Conservation (phyloP, 768 basidiomycete genomes). For the Leccinum sublutescens region DNA sequence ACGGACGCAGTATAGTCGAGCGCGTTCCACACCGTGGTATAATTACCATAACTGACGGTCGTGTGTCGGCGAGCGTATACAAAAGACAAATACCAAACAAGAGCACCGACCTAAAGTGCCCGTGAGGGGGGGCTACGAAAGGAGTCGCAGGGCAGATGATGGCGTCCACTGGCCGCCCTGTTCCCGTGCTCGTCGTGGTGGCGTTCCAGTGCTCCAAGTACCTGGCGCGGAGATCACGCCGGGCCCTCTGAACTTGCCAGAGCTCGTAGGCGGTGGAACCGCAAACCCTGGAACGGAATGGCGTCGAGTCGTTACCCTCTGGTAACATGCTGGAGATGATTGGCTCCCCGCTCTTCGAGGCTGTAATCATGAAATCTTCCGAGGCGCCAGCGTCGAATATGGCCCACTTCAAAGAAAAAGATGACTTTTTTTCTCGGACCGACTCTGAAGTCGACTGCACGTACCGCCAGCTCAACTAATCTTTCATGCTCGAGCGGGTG, state of each 20-base stretch:
- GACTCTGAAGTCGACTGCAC: constrained; percentile 17
- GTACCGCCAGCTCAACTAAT: constrained; percentile 42
- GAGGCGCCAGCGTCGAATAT: constrained; percentile 49
- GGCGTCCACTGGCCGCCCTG: constrained; percentile 73
- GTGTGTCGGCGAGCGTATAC: neutral
- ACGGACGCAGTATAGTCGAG: constrained; percentile 63
- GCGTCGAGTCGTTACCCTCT: constrained; percentile 23
- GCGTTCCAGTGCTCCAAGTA: constrained; percentile 65
- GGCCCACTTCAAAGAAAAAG: constrained; percentile 24
- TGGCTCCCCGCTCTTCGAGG: constrained; percentile 51
- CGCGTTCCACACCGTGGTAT: constrained; percentile 65
- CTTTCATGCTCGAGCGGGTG: constrained; percentile 51
- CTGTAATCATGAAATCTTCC: constrained; percentile 44
- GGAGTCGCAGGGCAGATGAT: constrained; percentile 66
- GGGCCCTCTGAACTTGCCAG: constrained; percentile 64
- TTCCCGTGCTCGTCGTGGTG: constrained; percentile 51
- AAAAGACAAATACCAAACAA: neutral
- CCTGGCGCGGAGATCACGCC: constrained; percentile 46
- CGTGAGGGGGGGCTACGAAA: constrained; percentile 63
- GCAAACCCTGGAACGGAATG: constrained; percentile 24
- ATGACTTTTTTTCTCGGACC: neutral
- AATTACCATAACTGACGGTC: constrained; percentile 42
- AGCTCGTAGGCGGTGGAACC: constrained; percentile 54
- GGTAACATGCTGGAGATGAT: constrained; percentile 44
- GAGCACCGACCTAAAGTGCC: constrained; percentile 45